Base-by-base conservation (phyloP, 139 green algal genomes). In the Coelastrella sp. region DNA sequence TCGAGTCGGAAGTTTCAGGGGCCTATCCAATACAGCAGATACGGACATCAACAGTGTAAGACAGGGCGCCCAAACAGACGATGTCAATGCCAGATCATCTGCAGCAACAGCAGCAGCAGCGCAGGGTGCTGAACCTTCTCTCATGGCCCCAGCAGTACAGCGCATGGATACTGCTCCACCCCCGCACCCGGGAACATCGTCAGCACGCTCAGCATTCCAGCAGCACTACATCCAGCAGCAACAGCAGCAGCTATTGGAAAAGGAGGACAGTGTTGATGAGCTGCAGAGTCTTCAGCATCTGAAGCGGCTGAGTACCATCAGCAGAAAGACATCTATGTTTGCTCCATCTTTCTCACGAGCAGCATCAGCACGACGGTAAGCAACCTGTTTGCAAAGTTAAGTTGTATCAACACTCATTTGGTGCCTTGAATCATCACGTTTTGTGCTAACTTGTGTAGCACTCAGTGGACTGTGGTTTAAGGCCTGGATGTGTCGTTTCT, bases 41-140 rank as follows among this genome's bases (percentile, higher is more conserved):
- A 82, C 51, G n/a, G 75, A 53, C 38, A 57, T 51, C 37, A 82
- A 53, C 32, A 27, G 51, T 38, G 35, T 69, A 11, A 74, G 66
- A 27, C 15, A 32, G 30, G 66, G 35, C 11, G 21, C n/a, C n/a
- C n/a, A n/a, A n/a, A 57, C 45, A 23, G 45, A 9, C 15, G 45
- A 9, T 13, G 11, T 13, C 11, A 57, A 57, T 13, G 11, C 11
- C 15, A 57, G 45, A 57, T 57, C 45, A 23, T 23, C 45, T 23
- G 45, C 45, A 57, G 45, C 11, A 23, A 2, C 45, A 23, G 45
- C 45, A 23, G 45, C 45, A 13, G 45, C 15, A 57, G 45, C 45
- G 45, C 11, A 57, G 45, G 11, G 45, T 9, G 11, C 45, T 23
- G 45, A 9, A 13, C 45, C 15, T 57, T 9, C 11, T 57, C 11